Evolutionary conservation across 805 yeast species (phyloP).

Genomic region (Metahyphopichia silvanorum): DNA sequence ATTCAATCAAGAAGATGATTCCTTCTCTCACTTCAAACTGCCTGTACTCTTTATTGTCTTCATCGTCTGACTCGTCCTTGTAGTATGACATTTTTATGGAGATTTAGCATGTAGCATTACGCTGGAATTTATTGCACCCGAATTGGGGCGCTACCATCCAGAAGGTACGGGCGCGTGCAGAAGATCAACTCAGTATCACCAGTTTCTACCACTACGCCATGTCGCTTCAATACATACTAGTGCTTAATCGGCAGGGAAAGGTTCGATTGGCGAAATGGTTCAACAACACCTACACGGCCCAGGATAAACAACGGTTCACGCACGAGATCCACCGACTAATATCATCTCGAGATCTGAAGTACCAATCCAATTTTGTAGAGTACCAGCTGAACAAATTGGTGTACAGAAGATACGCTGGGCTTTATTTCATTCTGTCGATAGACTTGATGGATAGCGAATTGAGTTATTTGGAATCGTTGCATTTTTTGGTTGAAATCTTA

Average conservation of each 20-base stretch:
- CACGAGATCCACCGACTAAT: conserved; percentile 75
- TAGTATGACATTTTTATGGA: not conserved
- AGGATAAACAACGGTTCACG: conserved; percentile 37
- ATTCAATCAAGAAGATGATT: conserved; percentile 58
- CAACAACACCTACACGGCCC: conserved; percentile 24
- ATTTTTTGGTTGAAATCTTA: conserved; percentile 81
- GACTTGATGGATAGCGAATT: conserved; percentile 81
- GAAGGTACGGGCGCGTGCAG: no score
- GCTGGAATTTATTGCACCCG: no score
- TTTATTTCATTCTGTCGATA: conserved; percentile 81
- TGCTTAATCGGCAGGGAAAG: conserved; percentile 92
- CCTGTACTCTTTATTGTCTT: conserved; percentile 17
- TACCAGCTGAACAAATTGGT: conserved; percentile 59
- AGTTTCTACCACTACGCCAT: conserved; percentile 34
- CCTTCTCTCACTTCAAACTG: conserved; percentile 59
- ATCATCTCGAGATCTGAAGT: conserved; percentile 77
- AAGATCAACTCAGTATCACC: no score
- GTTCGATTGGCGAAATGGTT: conserved; percentile 84
- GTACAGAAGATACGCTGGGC: conserved; percentile 87
- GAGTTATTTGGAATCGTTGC: conserved; percentile 77
- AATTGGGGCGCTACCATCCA: no score
- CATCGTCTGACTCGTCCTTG: conserved; percentile 3
- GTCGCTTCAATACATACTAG: conserved; percentile 77
- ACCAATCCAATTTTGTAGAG: conserved; percentile 80
- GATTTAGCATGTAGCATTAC: no score